These are phyloP conservation scores for Cladosporium velox DNA, from an alignment of 2,329 filamentous ascomycete genomes.

Conservation along the genomic window DNA sequence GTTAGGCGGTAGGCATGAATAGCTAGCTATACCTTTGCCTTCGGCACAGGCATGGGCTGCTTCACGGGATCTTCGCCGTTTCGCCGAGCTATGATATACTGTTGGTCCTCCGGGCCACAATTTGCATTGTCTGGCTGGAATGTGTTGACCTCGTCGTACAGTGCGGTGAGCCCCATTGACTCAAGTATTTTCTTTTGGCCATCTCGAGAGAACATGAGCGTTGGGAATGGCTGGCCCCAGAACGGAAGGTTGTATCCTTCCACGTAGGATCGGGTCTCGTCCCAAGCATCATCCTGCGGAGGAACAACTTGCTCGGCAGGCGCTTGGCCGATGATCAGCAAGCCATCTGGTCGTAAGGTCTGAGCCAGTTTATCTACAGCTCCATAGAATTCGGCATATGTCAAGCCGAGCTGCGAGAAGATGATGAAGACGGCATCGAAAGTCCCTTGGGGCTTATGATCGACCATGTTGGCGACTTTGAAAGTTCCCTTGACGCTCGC, in stretches of 20 bases:
- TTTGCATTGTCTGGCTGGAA: conserved; percentile 4
- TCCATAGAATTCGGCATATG: conserved; percentile 33
- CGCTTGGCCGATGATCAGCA: conserved; percentile 35
- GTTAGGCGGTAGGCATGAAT: not conserved
- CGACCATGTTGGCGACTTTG: conserved; percentile 31
- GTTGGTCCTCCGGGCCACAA: not conserved
- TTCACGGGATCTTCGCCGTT: too few relatives aligned
- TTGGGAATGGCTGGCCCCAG: conserved; percentile 23
- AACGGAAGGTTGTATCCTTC: conserved; percentile 24
- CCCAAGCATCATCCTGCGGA: conserved; percentile 25
- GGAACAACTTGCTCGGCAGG: conserved; percentile 30
- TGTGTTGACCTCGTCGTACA: not conserved
- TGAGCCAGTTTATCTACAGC: conserved; percentile 29
- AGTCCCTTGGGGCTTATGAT: conserved; percentile 27
- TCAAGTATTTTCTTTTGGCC: conserved; percentile 22
- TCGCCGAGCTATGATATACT: not conserved
- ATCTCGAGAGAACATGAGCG: conserved; percentile 22
- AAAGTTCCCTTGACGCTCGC: conserved; percentile 27
- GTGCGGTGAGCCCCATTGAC: not conserved
- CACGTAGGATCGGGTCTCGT: conserved; percentile 22
- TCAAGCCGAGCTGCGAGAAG: conserved; percentile 34
- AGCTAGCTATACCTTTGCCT: not conserved
- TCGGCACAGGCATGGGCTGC: not conserved
- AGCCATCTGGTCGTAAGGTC: conserved; percentile 30
- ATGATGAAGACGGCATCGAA: conserved; percentile 37